Percentiles rank a stretch among this genome's conserved stretches.
These are phyloP conservation scores for Lodderomyces orthopsilosis DNA, from an alignment of 1,139 yeast genomes.

Conservation along the genomic window DNA sequence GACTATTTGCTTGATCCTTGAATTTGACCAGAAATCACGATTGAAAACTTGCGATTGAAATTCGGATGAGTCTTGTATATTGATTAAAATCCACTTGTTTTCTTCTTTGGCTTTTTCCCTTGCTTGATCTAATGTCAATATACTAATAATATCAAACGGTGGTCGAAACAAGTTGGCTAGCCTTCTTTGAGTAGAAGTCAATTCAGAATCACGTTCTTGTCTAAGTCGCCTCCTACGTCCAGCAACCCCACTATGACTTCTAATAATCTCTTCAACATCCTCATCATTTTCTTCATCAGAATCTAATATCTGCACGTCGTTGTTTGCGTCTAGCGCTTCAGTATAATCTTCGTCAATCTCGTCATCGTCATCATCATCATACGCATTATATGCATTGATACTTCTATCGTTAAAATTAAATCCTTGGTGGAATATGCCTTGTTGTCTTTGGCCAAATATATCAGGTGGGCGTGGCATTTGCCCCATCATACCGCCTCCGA, in stretches of 20 bases:
- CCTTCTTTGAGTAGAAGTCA: constrained; percentile 64
- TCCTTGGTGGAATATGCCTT: constrained; percentile 46
- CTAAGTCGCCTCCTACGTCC: constrained; percentile 32
- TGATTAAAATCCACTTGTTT: constrained; percentile 80
- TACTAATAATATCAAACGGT: constrained; percentile 83
- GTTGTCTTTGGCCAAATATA: constrained; percentile 41
- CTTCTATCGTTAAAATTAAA: constrained; percentile 25
- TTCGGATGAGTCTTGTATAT: constrained; percentile 81
- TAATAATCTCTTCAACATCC: not conserved
- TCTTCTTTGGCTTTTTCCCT: constrained; percentile 59
- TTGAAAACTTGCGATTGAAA: constrained; percentile 88
- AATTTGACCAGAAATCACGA: constrained; percentile 87
- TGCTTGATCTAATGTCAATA: constrained; percentile 67
- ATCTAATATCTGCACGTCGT: constrained; percentile 22
- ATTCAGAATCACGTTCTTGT: constrained; percentile 26
- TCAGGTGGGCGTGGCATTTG: constrained; percentile 26
- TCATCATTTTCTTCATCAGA: constrained; percentile 32
- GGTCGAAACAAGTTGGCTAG: constrained; percentile 85
- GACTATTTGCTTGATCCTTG: constrained; percentile 62
- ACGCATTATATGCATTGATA: constrained; percentile 21
- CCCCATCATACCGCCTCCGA: constrained; percentile 8
- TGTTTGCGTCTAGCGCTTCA: constrained; percentile 19
- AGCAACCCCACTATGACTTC: constrained; percentile 4
- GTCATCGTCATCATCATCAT: constrained; percentile 18
- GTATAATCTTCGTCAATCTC: constrained; percentile 19